These are phyloP conservation scores for Epithele typhae DNA, from an alignment of 768 basidiomycete species.

Conservation along the genomic window DNA sequence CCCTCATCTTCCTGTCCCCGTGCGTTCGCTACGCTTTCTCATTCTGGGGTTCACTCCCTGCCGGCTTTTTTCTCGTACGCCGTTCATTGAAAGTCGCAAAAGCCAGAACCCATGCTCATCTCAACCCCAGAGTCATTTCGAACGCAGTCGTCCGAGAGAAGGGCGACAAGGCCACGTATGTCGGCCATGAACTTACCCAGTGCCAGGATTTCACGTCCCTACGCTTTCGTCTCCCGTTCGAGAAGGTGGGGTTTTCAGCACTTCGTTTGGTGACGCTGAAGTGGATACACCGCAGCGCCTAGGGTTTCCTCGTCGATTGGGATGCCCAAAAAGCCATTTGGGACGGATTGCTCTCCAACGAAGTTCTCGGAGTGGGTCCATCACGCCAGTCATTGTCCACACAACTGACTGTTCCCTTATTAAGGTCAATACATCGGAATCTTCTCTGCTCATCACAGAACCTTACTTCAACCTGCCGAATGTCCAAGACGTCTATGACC, in stretches of 20 bases:
- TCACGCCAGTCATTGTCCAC: neutral
- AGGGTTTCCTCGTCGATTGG: constrained; percentile 96
- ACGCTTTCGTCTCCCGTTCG: constrained; percentile 81
- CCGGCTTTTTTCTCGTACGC: too few species aligned
- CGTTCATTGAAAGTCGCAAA: too few species aligned
- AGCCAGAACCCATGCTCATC: too few species aligned
- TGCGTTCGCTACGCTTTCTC: too few species aligned
- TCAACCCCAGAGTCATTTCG: constrained; percentile 63
- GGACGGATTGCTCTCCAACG: constrained; percentile 82
- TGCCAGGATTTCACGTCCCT: constrained; percentile 81
- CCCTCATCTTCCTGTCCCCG: too few species aligned
- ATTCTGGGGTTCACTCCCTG: too few species aligned
- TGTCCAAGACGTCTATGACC: constrained; percentile 89
- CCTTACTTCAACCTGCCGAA: constrained; percentile 93
- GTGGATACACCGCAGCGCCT: constrained; percentile 12
- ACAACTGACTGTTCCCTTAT: neutral
- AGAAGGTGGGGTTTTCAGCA: constrained; percentile 54
- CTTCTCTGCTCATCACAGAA: constrained; percentile 84
- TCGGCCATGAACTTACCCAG: constrained; percentile 77
- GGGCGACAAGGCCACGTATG: constrained; percentile 75
- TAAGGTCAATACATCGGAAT: constrained; percentile 69
- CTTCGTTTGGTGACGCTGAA: constrained; percentile 6
- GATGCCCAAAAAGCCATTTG: constrained; percentile 92
- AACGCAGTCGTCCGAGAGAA: constrained; percentile 87
- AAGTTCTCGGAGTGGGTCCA: constrained; percentile 24